Conservation (phyloP, 257 asterid species). For the Thymus quinquecostatus region DNA sequence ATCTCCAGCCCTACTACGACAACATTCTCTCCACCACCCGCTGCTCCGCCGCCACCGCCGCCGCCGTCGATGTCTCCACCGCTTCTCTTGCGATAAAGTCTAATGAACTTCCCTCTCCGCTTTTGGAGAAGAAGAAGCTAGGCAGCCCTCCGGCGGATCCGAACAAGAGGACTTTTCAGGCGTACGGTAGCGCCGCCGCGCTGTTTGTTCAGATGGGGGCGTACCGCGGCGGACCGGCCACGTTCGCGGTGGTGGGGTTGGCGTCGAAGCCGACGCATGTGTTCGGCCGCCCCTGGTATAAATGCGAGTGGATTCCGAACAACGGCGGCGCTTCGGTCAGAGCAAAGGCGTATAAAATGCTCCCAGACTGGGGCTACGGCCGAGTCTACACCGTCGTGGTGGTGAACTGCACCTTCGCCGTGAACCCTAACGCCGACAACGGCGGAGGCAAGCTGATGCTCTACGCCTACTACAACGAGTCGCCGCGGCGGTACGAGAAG, state of each 20-base stretch:
- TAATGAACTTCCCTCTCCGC: not conserved
- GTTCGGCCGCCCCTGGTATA: constrained; percentile 69
- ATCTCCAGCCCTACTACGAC: constrained; percentile 67
- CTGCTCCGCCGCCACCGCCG: constrained; percentile 34
- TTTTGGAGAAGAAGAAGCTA: constrained; percentile 31
- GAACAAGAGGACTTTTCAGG: constrained; percentile 60
- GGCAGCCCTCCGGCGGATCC: constrained; percentile 45
- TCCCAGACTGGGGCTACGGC: constrained; percentile 87
- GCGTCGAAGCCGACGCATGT: constrained; percentile 84
- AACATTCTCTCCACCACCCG: constrained; percentile 46
- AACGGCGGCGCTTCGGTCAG: constrained; percentile 38
- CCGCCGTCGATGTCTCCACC: constrained; percentile 28
- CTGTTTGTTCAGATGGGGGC: constrained; percentile 87
- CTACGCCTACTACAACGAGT: constrained; percentile 56
- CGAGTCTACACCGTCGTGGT: constrained; percentile 76
- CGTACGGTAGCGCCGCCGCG: constrained; percentile 77
- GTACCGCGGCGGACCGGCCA: constrained; percentile 79
- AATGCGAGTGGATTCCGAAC: constrained; percentile 80
- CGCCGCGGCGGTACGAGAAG: constrained; percentile 50
- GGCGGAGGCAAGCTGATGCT: constrained; percentile 56
- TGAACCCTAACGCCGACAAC: constrained; percentile 50
- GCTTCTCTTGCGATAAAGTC: constrained; percentile 18
- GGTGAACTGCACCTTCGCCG: constrained; percentile 58
- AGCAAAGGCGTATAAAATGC: constrained; percentile 56
- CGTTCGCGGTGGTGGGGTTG: constrained; percentile 78